Percentiles rank a stretch among this genome's conserved stretches.
phyloP scores from a whole-genome alignment of 495 filamentous ascomycete genomes.

The Penicillium flavigenum region DNA sequence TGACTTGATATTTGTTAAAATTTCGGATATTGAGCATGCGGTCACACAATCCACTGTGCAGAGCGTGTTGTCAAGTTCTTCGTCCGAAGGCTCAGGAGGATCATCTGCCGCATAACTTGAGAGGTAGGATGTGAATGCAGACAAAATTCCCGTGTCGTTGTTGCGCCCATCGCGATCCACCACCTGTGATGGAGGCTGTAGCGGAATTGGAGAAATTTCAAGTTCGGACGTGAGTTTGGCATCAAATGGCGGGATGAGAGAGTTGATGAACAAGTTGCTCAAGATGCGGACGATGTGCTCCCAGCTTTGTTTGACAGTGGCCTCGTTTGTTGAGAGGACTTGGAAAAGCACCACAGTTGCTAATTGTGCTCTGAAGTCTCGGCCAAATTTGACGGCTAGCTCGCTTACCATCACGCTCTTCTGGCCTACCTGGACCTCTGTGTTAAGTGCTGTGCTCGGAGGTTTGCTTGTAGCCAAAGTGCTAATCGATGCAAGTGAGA shows the following conservation, averaged over 20 bases:
- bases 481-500: slow-evolving; percentile 84
- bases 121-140: slow-evolving; percentile 90
- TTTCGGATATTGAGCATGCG: slow-evolving; percentile 77
- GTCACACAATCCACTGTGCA: slow-evolving; percentile 94
- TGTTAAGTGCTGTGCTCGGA: slow-evolving; percentile 86
- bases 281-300: slow-evolving; percentile 83
- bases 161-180: slow-evolving; percentile 81
- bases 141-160: slow-evolving; percentile 81
- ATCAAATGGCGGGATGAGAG: slow-evolving; percentile 83
- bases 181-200: slow-evolving; percentile 88
- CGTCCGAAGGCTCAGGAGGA: slow-evolving; percentile 93
- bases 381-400: slow-evolving; percentile 92
- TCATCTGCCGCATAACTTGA: slow-evolving; percentile 99
- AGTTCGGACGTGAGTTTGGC: slow-evolving; percentile 66
- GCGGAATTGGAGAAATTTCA: slow-evolving; percentile 77
- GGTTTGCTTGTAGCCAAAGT: slow-evolving; percentile 72
- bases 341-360: slow-evolving; percentile 93
- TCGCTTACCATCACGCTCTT: slow-evolving; percentile 99
- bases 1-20: slow-evolving; percentile 83
- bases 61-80: slow-evolving; percentile 93
- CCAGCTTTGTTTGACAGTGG: slow-evolving; percentile 76
- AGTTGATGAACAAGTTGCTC: slow-evolving; percentile 95
- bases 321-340: slow-evolving; percentile 80
- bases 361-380: slow-evolving; percentile 89
- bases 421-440: slow-evolving; percentile 87